Conservation (phyloP, 805 yeast species). For the Spathaspora girioi region DNA sequence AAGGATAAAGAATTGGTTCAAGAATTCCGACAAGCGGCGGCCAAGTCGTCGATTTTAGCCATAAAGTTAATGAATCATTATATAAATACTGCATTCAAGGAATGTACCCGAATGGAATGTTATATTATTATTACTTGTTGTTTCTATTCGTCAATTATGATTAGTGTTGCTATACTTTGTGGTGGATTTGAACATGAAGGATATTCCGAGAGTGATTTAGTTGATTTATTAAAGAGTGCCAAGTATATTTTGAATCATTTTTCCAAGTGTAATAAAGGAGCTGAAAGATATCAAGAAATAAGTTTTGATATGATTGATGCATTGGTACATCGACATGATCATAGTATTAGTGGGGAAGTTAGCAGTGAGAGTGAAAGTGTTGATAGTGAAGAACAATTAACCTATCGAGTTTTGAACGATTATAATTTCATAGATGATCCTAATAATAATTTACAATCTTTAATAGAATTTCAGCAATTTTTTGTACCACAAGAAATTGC, state of each 20-base stretch:
- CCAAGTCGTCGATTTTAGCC: constrained; percentile 13
- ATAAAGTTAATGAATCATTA: constrained; percentile 14
- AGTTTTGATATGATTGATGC: constrained; percentile 8
- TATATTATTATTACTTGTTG: constrained; percentile 13
- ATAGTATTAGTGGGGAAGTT: background rate
- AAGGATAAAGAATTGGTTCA: constrained; percentile 6
- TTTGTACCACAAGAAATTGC: constrained; percentile 16
- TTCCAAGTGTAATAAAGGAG: constrained; percentile 10
- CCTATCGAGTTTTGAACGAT: constrained; percentile 8
- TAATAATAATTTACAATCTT: constrained; percentile 9
- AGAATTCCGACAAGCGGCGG: constrained; percentile 13
- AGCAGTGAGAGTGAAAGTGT: constrained; percentile 1
- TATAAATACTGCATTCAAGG: constrained; percentile 8
- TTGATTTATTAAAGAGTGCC: constrained; percentile 8
- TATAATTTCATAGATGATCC: constrained; percentile 12
- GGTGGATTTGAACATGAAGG: constrained; percentile 10
- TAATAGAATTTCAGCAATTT: constrained; percentile 16
- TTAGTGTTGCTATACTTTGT: constrained; percentile 8
- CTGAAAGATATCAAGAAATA: constrained; percentile 10
- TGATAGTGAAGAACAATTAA: constrained; percentile 4
- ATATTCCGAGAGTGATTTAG: constrained; percentile 8
- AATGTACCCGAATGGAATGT: constrained; percentile 10
- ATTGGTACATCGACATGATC: constrained; percentile 1
- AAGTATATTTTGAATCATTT: constrained; percentile 8
- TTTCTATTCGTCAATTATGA: constrained; percentile 10